A percentile compares a stretch with the other conserved stretches of the same genome.
phyloP scores from a whole-genome alignment of 2,329 filamentous ascomycete genomes.

The Fonsecaea erecta region DNA sequence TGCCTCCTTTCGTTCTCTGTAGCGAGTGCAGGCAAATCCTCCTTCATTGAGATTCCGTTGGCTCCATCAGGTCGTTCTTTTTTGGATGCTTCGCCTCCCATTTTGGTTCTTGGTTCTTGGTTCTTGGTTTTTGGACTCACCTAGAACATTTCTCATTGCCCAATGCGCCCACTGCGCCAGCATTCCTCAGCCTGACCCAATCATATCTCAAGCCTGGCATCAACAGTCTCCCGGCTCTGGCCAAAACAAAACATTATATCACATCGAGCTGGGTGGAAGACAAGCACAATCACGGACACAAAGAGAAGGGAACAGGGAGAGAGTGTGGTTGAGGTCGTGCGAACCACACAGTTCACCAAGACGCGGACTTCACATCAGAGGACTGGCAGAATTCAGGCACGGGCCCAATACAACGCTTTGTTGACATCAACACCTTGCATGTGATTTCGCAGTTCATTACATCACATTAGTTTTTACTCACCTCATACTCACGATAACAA shows the following conservation, averaged over 20 bases:
- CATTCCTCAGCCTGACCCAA: constrained; percentile 30
- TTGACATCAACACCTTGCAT: neutral
- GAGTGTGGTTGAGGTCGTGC: neutral
- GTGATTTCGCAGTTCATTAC: neutral
- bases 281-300: neutral
- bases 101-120: constrained; percentile 21
- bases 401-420: neutral
- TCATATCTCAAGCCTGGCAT: constrained; percentile 23
- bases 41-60: constrained; percentile 2
- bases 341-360: neutral
- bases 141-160: constrained; percentile 26
- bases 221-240: constrained; percentile 13
- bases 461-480: neutral
- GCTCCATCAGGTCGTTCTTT: constrained; percentile 31
- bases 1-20: neutral
- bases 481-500: neutral
- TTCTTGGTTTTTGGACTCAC: constrained; percentile 31
- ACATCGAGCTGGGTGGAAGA: constrained; percentile 4
- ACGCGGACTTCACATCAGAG: neutral
- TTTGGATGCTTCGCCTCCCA: constrained; percentile 28
- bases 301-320: neutral
- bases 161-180: constrained; percentile 29
- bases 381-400: constrained; percentile 9
- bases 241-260: constrained; percentile 25
- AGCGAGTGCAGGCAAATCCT: neutral